Evolutionary conservation across 225 moss, liverwort and hornwort genomes (phyloP), one percentile per base, ranked within the genome.

Genomic region (Rhytidiadelphus loreus): DNA sequence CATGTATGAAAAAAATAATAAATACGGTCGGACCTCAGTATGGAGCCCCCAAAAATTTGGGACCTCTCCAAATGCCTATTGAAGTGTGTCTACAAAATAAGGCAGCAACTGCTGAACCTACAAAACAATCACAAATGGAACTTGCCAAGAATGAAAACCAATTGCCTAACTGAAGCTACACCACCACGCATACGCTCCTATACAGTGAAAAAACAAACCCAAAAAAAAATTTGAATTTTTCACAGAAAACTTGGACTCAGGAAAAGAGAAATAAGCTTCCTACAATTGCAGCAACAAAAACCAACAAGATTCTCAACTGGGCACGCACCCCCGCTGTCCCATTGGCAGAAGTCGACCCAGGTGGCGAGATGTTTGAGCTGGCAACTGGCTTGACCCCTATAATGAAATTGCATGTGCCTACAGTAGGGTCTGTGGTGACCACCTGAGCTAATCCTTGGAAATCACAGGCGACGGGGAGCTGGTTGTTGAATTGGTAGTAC

Each of bases 401-500:
- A 32, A 91, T 81, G 85, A 95, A 98, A 41, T 30, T 89, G 93
- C 97, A 98, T 5, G 89, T 79, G 12, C 90, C 91, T 12, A 76
- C 60, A 6, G 94, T 83, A 18, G 97, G 98, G 87, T 98, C 92
- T 5, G 88, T 93, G 44, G 92, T 90, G 63, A 93, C 93, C 50
- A 97, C 81, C 48, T 92, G 90, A 35, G 95, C 98, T 79, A 97
- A 62, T 29, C 96, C 97, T 22, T 95, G 63, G 78, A 98, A 98
- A 72, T 91, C 57, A 56, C 98, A 98, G 69, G 97, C 90, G 43
- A 63, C 63, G 4, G 88, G 19, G 26, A 89, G 90, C 78, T 98
- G 97, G 71, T 93, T 82, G 89, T 96, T 96, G 89, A 95, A 97
- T 80, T 98, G 98, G 84, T 94, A 98, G 88, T 98, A 98, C 55